Base-by-base conservation (phyloP, 1,284 basidiomycete genomes). In the Sporisorium iseilematis-ciliati region DNA sequence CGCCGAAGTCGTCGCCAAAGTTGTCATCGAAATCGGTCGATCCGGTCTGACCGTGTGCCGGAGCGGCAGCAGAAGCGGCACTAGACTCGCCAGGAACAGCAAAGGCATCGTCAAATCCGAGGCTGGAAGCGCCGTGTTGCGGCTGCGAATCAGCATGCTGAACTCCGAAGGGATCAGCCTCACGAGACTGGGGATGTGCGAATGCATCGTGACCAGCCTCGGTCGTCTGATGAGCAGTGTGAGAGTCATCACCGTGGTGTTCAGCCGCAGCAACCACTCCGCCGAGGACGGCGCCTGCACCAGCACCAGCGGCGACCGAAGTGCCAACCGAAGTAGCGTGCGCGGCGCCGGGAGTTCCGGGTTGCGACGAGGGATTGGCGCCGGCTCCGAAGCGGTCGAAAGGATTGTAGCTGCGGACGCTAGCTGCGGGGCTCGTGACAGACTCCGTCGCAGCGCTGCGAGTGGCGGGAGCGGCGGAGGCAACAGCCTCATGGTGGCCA, bases 351-450 rank as follows among this genome's bases (percentile, higher is more conserved):
- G 72, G 57, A 35, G 67, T 68, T 26, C 26, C 61, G 7, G 68
- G 60, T 26, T 65, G 61, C 12, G 58, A 43, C n/a, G 29, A 40
- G 20, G 45, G 29, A 33, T 21, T 25, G 2, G 61, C 58, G 7
- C 63, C 57, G 35, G 63, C 14, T 6, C 68, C 72, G 52, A 95
- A 86, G 43, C 92, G 88, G 74, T 95, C 95, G 82, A 99, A 99
- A 0, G 96, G 96, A 85, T 99, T 99, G 80, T 91, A 96, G 79
- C 93, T 95, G 86, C 92, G 91, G 46, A 86, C 82, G 11, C 87
- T 88, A 40, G 82, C 82, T 25, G 81, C 87, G 8, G 86, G 88
- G 51, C 80, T 82, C 4, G 71, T 52, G 31, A 71, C 77, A 1
- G 74, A 51, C 33, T 74, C 72, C 12, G 58, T 46, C 7, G 57